Percentiles rank a stretch among this genome's conserved stretches.
phyloP scores from a whole-genome alignment of 352 stramenopile genomes.

The Globisporangium spiculum region DNA sequence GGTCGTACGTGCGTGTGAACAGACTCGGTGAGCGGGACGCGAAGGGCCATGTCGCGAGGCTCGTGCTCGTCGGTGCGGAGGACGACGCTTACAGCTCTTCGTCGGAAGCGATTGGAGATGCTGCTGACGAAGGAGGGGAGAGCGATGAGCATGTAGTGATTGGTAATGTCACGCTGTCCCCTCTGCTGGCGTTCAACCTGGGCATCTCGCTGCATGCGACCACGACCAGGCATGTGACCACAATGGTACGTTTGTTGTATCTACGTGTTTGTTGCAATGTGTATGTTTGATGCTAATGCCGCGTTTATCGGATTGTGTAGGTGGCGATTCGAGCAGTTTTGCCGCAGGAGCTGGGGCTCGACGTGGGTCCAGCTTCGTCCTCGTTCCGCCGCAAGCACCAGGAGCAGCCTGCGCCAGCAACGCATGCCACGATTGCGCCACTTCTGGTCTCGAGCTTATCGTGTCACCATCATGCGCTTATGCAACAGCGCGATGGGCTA shows the following conservation, averaged over 20 bases:
- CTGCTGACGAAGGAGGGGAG: background rate
- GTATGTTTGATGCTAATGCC: background rate
- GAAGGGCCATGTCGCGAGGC: slow-evolving; percentile 37
- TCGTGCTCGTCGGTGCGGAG: slow-evolving; percentile 22
- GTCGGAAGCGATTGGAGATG: slow-evolving; percentile 6
- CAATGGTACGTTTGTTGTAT: slow-evolving; percentile 25
- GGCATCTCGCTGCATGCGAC: slow-evolving; percentile 44
- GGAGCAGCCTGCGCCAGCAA: slow-evolving; percentile 45
- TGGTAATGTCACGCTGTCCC: slow-evolving; percentile 44
- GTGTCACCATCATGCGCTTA: slow-evolving; percentile 47
- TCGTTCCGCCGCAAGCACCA: slow-evolving; percentile 51
- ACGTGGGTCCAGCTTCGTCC: slow-evolving; percentile 10
- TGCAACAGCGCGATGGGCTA: slow-evolving; percentile 57
- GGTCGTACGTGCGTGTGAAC: slow-evolving; percentile 46
- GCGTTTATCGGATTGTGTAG: slow-evolving; percentile 17
- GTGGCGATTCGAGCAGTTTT: slow-evolving; percentile 36
- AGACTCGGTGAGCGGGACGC: background rate
- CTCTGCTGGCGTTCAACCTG: slow-evolving; percentile 78
- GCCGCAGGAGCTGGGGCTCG: slow-evolving; percentile 48
- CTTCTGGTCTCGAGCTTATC: slow-evolving; percentile 61
- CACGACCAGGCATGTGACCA: slow-evolving; percentile 20
- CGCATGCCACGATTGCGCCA: slow-evolving; percentile 62
- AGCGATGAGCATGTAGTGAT: background rate
- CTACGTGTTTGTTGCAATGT: background rate
- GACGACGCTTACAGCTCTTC: slow-evolving; percentile 13